Conservation (phyloP, 257 asterid species). For the Gentiana dahurica region DNA sequence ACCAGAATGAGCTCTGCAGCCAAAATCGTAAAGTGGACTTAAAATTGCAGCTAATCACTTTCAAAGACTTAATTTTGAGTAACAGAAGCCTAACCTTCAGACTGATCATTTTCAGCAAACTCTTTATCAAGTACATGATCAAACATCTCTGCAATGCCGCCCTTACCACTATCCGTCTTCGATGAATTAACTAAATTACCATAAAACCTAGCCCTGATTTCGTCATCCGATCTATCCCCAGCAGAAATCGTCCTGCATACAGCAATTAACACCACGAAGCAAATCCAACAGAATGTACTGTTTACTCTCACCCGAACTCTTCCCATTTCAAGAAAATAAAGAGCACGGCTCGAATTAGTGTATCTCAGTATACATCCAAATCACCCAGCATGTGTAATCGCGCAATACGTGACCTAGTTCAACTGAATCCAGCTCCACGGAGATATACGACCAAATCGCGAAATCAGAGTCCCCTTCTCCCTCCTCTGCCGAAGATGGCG, state of each 20-base stretch:
- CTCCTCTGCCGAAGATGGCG: too few species aligned
- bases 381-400: too few species aligned
- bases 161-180: conserved; percentile 48
- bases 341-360: background rate
- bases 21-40: too few species aligned
- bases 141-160: conserved; percentile 82
- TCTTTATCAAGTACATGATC: conserved; percentile 93
- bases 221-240: conserved; percentile 66
- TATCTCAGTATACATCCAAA: too few species aligned
- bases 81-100: conserved; percentile 45
- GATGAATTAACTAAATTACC: conserved; percentile 74
- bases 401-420: too few species aligned
- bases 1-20: too few species aligned
- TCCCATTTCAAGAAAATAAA: conserved; percentile 23
- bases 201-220: conserved; percentile 68
- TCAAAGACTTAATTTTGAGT: too few species aligned
- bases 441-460: too few species aligned
- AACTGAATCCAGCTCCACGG: too few species aligned
- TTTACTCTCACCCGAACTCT: conserved; percentile 14
- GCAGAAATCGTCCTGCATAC: conserved; percentile 20
- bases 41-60: too few species aligned
- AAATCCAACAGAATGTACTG: conserved; percentile 14
- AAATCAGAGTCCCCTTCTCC: too few species aligned
- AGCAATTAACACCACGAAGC: conserved; percentile 18
- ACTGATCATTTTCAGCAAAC: conserved; percentile 81